Evolutionary conservation across 257 asterid genomes (phyloP).

Genomic region (Salvia hispanica): DNA sequence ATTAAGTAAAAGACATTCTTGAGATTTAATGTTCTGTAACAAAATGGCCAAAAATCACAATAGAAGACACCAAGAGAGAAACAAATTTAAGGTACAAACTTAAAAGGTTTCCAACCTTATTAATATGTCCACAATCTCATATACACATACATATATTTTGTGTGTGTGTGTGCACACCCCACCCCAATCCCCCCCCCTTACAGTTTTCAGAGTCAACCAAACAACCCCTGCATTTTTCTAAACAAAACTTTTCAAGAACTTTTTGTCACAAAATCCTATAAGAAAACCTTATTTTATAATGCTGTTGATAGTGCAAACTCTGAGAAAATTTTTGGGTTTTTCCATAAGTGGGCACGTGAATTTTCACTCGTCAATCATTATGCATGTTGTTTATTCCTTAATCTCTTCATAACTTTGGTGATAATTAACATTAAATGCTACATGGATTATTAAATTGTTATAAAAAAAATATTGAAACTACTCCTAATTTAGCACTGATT

Average conservation of each 20-base stretch:
- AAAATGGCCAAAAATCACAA: conserved; percentile 41
- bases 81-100: conserved; percentile 70
- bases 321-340: conserved; percentile 40
- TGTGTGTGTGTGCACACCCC: not conserved
- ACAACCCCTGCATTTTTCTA: conserved; percentile 16
- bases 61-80: conserved; percentile 56
- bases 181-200: not conserved
- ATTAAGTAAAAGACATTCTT: conserved; percentile 47
- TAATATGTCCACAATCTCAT: conserved; percentile 42
- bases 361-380: conserved; percentile 25
- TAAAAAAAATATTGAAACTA: not conserved
- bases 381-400: conserved; percentile 20
- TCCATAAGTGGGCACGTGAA: conserved; percentile 47
- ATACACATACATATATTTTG: not conserved
- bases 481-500: conserved; percentile 21
- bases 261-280: conserved; percentile 41
- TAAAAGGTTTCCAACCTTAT: conserved; percentile 41
- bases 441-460: not conserved
- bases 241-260: conserved; percentile 7
- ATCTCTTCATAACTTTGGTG: not conserved
- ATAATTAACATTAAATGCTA: not conserved
- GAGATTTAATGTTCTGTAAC: conserved; percentile 44
- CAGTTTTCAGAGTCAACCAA: conserved; percentile 25
- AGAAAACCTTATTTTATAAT: conserved; percentile 30
- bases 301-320: conserved; percentile 45